Conservation (phyloP, 768 basidiomycete species). For the Clathrus columnatus region DNA sequence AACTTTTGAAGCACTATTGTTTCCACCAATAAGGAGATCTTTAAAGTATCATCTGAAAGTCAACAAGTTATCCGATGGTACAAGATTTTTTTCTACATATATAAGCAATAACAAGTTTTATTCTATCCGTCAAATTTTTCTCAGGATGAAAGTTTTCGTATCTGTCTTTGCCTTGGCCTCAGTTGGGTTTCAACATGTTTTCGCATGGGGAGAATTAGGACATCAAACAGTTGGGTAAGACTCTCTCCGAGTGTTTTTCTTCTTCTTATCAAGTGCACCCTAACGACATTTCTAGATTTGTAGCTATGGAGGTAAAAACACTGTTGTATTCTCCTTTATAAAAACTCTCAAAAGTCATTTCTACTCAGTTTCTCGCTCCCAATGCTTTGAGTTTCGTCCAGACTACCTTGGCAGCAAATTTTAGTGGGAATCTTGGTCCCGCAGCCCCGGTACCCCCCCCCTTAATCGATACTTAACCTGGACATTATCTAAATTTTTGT, state of each 20-base stretch:
- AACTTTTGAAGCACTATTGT: too few species aligned
- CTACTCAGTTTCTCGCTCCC: conserved; percentile 37
- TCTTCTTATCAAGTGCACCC: background rate
- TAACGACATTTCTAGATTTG: background rate
- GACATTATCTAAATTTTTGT: too few species aligned
- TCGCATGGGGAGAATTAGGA: conserved; percentile 34
- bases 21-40: too few species aligned
- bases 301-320: conserved; percentile 13
- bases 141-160: too few species aligned
- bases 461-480: background rate
- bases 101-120: too few species aligned
- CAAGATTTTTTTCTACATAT: too few species aligned
- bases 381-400: conserved; percentile 41
- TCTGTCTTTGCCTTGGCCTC: too few species aligned
- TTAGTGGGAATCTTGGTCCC: conserved; percentile 37
- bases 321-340: conserved; percentile 9
- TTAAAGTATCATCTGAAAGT: too few species aligned
- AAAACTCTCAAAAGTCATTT: background rate
- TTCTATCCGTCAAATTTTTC: too few species aligned
- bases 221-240: conserved; percentile 37
- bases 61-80: too few species aligned
- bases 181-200: conserved; percentile 1
- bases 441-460: conserved; percentile 38
- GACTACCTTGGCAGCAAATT: conserved; percentile 34
- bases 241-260: background rate